These are phyloP conservation scores for Paraphoma sp. DNA, from an alignment of 2,329 filamentous ascomycete genomes.

Conservation along the genomic window DNA sequence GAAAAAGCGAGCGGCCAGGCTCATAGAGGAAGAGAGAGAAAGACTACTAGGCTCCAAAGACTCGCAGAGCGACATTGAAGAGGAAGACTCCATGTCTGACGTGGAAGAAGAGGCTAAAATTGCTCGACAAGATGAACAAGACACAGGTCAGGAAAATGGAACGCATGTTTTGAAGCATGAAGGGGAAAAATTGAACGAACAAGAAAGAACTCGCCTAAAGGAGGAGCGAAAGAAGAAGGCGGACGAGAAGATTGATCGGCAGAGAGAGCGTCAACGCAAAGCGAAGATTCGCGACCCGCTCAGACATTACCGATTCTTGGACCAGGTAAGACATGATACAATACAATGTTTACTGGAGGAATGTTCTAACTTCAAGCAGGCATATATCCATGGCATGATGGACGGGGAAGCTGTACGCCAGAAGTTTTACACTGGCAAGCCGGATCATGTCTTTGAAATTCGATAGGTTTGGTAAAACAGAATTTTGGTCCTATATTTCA, in stretches of 20 bases:
- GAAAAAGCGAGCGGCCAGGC: too few species aligned
- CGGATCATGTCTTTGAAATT: conserved; percentile 8
- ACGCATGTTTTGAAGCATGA: not conserved
- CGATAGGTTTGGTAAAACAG: not conserved
- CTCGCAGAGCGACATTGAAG: not conserved
- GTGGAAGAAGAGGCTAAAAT: not conserved
- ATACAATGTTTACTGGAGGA: too few species aligned
- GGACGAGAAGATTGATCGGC: not conserved
- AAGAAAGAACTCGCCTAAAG: too few species aligned
- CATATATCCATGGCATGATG: conserved; percentile 12
- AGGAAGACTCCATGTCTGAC: not conserved
- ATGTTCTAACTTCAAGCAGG: not conserved
- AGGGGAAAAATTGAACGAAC: too few species aligned
- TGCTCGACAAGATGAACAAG: not conserved
- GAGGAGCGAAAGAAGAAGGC: not conserved
- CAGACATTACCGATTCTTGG: conserved; percentile 6
- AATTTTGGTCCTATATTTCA: too few species aligned
- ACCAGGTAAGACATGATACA: not conserved
- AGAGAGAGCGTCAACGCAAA: not conserved
- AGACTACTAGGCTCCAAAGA: not conserved
- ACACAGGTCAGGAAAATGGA: too few species aligned
- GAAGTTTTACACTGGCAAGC: conserved; percentile 4
- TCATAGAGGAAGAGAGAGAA: not conserved
- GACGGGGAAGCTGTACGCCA: conserved; percentile 10
- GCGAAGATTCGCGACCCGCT: conserved; percentile 1